phyloP scores from a whole-genome alignment of 2,329 filamentous ascomycete genomes.

The Pseudopithomyces maydicus region DNA sequence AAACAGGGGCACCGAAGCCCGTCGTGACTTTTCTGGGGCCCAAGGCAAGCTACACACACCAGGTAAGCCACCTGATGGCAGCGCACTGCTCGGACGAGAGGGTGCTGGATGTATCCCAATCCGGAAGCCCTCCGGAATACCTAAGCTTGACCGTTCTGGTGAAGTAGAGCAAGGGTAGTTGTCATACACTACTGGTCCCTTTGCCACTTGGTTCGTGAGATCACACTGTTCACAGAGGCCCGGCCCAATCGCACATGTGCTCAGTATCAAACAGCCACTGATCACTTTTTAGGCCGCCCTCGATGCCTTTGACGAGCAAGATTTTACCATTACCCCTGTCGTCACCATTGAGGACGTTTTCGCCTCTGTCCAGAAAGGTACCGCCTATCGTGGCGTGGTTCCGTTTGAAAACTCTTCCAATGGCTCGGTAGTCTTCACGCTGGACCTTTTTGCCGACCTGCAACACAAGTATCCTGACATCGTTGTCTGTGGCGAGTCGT shows the following conservation, averaged over 20 bases:
- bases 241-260: not conserved
- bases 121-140: not conserved
- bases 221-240: no score
- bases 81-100: not conserved
- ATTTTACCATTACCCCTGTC: slow-evolving; percentile 47
- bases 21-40: slow-evolving; percentile 66
- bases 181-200: not conserved
- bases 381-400: slow-evolving; percentile 75
- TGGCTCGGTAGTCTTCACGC: slow-evolving; percentile 85
- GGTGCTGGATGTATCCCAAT: slow-evolving; percentile 1
- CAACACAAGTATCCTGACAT: slow-evolving; percentile 68
- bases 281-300: slow-evolving; percentile 56
- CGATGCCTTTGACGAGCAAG: slow-evolving; percentile 50
- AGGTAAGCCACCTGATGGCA: slow-evolving; percentile 52
- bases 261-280: not conserved
- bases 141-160: not conserved
- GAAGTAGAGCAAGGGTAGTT: not conserved
- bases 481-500: slow-evolving; percentile 80
- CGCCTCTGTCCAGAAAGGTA: slow-evolving; percentile 70
- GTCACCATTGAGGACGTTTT: slow-evolving; percentile 72
- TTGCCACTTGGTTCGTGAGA: not conserved
- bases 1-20: slow-evolving; percentile 15
- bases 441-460: slow-evolving; percentile 85
- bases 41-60: slow-evolving; percentile 70
- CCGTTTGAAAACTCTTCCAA: slow-evolving; percentile 97